These are phyloP conservation scores for Vitis riparia DNA, from an alignment of 164 flowering plant species.

Conservation along the genomic window DNA sequence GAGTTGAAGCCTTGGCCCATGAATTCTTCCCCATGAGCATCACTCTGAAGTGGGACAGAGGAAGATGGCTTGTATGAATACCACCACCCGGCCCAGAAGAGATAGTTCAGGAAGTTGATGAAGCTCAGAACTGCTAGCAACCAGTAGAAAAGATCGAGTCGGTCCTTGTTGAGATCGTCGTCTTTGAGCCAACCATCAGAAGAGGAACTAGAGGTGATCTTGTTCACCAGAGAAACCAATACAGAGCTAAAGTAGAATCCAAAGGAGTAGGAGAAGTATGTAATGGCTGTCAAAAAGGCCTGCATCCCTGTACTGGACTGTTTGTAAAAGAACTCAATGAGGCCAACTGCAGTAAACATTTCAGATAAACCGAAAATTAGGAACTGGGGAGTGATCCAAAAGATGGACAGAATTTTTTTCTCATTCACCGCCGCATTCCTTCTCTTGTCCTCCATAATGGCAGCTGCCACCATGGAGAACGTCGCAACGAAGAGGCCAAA, in stretches of 20 bases:
- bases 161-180: slow-evolving; percentile 52
- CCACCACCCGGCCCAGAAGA: slow-evolving; percentile 53
- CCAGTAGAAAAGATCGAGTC: slow-evolving; percentile 62
- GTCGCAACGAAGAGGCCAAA: slow-evolving; percentile 43
- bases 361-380: slow-evolving; percentile 37
- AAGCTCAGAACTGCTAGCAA: slow-evolving; percentile 46
- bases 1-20: background rate
- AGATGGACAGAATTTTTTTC: slow-evolving; percentile 25
- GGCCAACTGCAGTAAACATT: slow-evolving; percentile 52
- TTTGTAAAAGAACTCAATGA: slow-evolving; percentile 55
- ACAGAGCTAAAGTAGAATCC: slow-evolving; percentile 58
- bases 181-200: slow-evolving; percentile 48
- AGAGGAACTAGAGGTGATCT: slow-evolving; percentile 25
- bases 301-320: slow-evolving; percentile 49
- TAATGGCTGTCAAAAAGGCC: slow-evolving; percentile 44
- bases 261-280: slow-evolving; percentile 52
- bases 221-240: slow-evolving; percentile 43
- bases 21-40: background rate
- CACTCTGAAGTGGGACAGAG: background rate
- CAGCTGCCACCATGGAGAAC: slow-evolving; percentile 56
- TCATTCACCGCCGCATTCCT: slow-evolving; percentile 25
- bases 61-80: slow-evolving; percentile 10
- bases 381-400: slow-evolving; percentile 41
- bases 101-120: slow-evolving; percentile 47
- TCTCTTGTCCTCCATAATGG: slow-evolving; percentile 46